Conservation (phyloP, 371 early-diverging fungal species). For the Actinomortierella ambigua region DNA sequence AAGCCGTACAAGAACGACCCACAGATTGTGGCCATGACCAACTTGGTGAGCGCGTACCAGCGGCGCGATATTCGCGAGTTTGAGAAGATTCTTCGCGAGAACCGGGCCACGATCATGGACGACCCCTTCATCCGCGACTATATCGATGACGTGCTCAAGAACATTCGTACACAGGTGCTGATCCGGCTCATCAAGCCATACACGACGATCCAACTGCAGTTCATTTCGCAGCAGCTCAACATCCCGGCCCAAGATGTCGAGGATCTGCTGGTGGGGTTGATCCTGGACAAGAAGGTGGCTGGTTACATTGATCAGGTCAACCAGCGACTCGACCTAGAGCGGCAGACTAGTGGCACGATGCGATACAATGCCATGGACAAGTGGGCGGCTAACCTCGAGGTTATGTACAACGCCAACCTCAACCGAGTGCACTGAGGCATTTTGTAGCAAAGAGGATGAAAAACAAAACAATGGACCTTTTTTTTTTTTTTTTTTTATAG, state of each 20-base stretch:
- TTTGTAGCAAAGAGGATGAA: neutral
- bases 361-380: slow-evolving; percentile 77
- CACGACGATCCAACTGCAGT: slow-evolving; percentile 83
- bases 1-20: slow-evolving; percentile 93
- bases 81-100: slow-evolving; percentile 78
- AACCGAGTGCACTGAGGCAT: slow-evolving; percentile 52
- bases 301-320: slow-evolving; percentile 90
- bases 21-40: slow-evolving; percentile 91
- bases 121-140: slow-evolving; percentile 90
- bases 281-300: slow-evolving; percentile 83
- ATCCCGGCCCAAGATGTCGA: slow-evolving; percentile 80
- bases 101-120: slow-evolving; percentile 79
- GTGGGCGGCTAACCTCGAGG: slow-evolving; percentile 72
- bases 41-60: slow-evolving; percentile 90
- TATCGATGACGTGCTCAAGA: slow-evolving; percentile 88
- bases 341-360: slow-evolving; percentile 69
- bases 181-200: slow-evolving; percentile 88
- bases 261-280: slow-evolving; percentile 81
- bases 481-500: neutral
- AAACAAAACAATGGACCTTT: neutral
- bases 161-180: slow-evolving; percentile 89
- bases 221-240: slow-evolving; percentile 84
- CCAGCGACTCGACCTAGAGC: slow-evolving; percentile 68
- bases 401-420: slow-evolving; percentile 67
- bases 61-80: slow-evolving; percentile 86